Evolutionary conservation across 2,329 filamentous ascomycete genomes (phyloP), one percentile per base, ranked within the genome.

Genomic region (Colletotrichum melonis): DNA sequence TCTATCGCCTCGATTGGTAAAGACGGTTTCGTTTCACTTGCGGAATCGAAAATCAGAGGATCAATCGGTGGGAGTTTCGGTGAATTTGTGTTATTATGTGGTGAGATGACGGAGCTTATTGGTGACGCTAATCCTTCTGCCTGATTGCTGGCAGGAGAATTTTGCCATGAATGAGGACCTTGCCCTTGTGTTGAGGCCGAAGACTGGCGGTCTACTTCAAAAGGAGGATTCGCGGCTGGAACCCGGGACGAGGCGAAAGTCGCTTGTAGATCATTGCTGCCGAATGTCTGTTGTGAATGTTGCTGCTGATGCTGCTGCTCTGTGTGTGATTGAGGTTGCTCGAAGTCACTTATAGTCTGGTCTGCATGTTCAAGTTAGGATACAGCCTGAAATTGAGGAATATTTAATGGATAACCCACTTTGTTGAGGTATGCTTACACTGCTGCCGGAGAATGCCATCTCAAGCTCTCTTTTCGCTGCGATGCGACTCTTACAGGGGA

Each of bases 361-460:
- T 14, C 22, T 49, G 22, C 24, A 60, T 73, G 49, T 19, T 8
- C 28, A 49, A 28, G 9, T 32, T 46, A 56, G 32, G 12, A 26
- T 30, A 9, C 26, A 19, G 60, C 62, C 35, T 35, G 56, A n/a
- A 19, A 42, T 1, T 19, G 7, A 42, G 14, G 52, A n/a, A 14
- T 26, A 5, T 7, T 42, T 11, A 7, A 30, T 22, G 26, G 32
- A 30, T 26, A 70, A 57, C 67, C 60, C 71, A 70, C 71, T 32
- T 65, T 73, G 71, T 56, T 70, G 67, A 56, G 60, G 46, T 24
- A 19, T 26, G 56, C 56, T 62, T 22, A 60, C 60, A 57, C 63
- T 32, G 12, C 67, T 38, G 35, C n/a, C 24, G 16, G 46, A 24
- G 1, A 35, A 62, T 9, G 64, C 60, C 71, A 73, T 49, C 38